phyloP scores from a whole-genome alignment of 2,329 filamentous ascomycete species.

The Xylariaceae sp. region DNA sequence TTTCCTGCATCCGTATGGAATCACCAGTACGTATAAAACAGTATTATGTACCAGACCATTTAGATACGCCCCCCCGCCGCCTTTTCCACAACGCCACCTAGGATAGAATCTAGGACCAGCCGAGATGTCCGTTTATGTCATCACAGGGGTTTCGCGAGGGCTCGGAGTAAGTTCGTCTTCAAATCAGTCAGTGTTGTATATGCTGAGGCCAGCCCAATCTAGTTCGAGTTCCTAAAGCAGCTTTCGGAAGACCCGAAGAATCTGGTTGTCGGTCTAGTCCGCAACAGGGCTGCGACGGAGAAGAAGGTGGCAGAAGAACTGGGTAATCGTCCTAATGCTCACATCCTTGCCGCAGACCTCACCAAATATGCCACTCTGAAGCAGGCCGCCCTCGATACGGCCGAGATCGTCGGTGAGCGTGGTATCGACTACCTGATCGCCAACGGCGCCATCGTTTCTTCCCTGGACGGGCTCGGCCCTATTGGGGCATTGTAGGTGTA shows the following conservation, averaged over 20 bases:
- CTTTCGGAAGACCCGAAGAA: constrained; percentile 38
- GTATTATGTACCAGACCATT: too few species aligned
- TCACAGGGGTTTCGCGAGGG: constrained; percentile 2
- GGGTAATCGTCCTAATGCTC: constrained; percentile 33
- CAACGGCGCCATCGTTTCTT: constrained; percentile 37
- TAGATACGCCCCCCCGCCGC: too few species aligned
- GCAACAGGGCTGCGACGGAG: constrained; percentile 39
- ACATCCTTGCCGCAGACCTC: constrained; percentile 41
- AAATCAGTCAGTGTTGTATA: constrained; percentile 2
- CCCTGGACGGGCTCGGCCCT: constrained; percentile 1
- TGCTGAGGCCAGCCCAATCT: neutral
- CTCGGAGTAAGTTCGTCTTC: constrained; percentile 1
- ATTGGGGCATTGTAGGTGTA: neutral
- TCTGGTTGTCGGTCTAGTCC: constrained; percentile 41
- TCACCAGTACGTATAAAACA: too few species aligned
- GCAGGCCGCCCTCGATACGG: constrained; percentile 15
- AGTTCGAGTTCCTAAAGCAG: constrained; percentile 44
- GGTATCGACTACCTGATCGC: constrained; percentile 47
- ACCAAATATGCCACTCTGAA: constrained; percentile 33
- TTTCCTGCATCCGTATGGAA: too few species aligned
- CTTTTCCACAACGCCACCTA: too few species aligned
- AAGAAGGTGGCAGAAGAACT: constrained; percentile 37
- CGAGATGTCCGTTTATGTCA: neutral
- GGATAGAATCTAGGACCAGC: too few species aligned
- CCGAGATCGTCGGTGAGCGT: constrained; percentile 29